Evolutionary conservation across 208 protist genomes (phyloP).

Genomic region (Leptomonas seymouri): DNA sequence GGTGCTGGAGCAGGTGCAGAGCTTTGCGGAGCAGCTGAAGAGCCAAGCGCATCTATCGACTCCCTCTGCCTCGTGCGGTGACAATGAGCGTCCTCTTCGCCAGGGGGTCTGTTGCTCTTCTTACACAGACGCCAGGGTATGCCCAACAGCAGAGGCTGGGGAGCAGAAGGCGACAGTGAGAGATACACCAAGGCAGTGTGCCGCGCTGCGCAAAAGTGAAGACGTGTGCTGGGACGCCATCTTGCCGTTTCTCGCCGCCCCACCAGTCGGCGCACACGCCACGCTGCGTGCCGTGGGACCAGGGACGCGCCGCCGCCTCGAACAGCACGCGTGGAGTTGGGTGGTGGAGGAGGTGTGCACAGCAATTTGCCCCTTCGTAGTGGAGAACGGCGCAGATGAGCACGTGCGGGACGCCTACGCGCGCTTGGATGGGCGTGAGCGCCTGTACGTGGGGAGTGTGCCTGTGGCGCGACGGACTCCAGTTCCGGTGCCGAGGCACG

Average conservation of each 20-base stretch:
- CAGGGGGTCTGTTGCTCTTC: neutral
- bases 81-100: neutral
- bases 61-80: neutral
- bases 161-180: neutral
- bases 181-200: neutral
- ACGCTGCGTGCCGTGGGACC: conserved; percentile 26
- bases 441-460: conserved; percentile 32
- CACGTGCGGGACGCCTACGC: conserved; percentile 30
- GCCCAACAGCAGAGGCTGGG: neutral
- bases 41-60: neutral
- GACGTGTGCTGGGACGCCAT: conserved; percentile 18
- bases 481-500: neutral
- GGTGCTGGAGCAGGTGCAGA: conserved; percentile 24
- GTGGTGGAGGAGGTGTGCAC: conserved; percentile 10
- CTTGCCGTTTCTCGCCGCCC: conserved; percentile 4
- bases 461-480: conserved; percentile 28
- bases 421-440: conserved; percentile 34
- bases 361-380: conserved; percentile 19
- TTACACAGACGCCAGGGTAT: neutral
- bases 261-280: neutral
- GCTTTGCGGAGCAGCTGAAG: conserved; percentile 20
- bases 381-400: conserved; percentile 14
- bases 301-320: conserved; percentile 15
- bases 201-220: neutral
- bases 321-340: conserved; percentile 30